These are phyloP conservation scores for Fusarium sp. DNA, from an alignment of 2,329 filamentous ascomycete genomes.

Conservation along the genomic window DNA sequence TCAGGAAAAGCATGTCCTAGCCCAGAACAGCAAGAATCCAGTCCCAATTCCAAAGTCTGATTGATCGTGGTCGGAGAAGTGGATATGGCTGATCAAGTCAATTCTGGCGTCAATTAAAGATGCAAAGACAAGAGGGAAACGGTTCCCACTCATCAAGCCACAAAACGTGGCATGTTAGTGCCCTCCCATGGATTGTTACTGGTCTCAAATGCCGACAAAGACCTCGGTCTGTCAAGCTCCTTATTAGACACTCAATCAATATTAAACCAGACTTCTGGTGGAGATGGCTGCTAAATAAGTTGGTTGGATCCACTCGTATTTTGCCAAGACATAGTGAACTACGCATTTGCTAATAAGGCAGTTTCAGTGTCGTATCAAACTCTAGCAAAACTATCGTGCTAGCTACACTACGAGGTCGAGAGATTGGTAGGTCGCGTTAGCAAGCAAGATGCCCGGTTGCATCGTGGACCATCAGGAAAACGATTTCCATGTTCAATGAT, in stretches of 20 bases:
- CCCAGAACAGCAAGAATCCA: background rate
- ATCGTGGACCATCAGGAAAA: background rate
- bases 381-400: background rate
- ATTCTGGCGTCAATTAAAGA: background rate
- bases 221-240: conserved; percentile 7
- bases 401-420: background rate
- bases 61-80: background rate
- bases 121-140: background rate
- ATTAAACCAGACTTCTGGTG: background rate
- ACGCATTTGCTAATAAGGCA: background rate
- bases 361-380: background rate
- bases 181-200: background rate
- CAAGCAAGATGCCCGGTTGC: background rate
- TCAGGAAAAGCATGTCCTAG: background rate
- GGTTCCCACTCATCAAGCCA: conserved; percentile 4
- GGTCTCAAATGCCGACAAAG: conserved; percentile 7
- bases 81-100: background rate
- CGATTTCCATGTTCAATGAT: background rate
- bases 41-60: background rate
- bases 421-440: background rate
- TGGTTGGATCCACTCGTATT: background rate
- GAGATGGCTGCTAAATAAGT: background rate
- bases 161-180: conserved; percentile 4
- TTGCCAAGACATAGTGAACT: conserved; percentile 8
- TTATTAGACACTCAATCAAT: background rate